A percentile compares a stretch with the other conserved stretches of the same genome.
Evolutionary conservation across 1,284 basidiomycete genomes (phyloP).

Genomic region (Coniferiporia weirii): DNA sequence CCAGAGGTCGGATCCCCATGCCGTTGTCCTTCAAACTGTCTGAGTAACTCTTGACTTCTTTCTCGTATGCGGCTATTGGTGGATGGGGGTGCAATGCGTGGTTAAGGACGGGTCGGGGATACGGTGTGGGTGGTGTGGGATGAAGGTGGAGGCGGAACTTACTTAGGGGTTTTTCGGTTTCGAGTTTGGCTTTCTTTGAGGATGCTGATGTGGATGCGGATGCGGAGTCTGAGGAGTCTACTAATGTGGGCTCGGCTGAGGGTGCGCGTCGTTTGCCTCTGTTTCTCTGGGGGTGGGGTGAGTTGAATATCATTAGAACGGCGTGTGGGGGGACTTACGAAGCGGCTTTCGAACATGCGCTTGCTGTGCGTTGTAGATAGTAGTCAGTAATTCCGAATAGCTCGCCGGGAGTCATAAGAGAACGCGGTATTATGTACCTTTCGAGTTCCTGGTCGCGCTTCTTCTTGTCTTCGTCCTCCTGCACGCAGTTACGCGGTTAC

Average conservation of each 20-base stretch:
- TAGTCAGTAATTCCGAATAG: conserved; percentile 6
- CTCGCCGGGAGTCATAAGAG: neutral
- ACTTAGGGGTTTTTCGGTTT: conserved; percentile 29
- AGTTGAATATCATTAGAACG: neutral
- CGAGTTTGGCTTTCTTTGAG: conserved; percentile 36
- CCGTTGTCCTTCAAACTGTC: conserved; percentile 36
- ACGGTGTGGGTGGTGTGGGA: neutral
- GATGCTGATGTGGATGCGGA: conserved; percentile 27
- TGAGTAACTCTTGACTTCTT: conserved; percentile 34
- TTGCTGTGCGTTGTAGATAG: conserved; percentile 38
- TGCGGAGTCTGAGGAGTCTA: conserved; percentile 26
- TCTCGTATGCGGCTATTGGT: conserved; percentile 30
- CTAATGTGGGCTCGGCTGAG: conserved; percentile 33
- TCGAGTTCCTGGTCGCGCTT: conserved; percentile 45
- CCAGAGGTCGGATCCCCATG: conserved; percentile 34
- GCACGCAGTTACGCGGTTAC: conserved; percentile 11
- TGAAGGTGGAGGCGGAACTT: conserved; percentile 16
- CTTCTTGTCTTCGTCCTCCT: conserved; percentile 58
- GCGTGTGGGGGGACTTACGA: conserved; percentile 40
- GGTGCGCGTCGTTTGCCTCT: conserved; percentile 50
- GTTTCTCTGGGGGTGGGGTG: conserved; percentile 41
- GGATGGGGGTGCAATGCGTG: neutral
- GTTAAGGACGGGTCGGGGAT: too few relatives aligned
- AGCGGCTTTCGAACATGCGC: conserved; percentile 52
- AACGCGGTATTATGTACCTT: conserved; percentile 33